Conservation (phyloP, 2,329 filamentous ascomycete genomes). For the Ceratocystis alfenasii region DNA sequence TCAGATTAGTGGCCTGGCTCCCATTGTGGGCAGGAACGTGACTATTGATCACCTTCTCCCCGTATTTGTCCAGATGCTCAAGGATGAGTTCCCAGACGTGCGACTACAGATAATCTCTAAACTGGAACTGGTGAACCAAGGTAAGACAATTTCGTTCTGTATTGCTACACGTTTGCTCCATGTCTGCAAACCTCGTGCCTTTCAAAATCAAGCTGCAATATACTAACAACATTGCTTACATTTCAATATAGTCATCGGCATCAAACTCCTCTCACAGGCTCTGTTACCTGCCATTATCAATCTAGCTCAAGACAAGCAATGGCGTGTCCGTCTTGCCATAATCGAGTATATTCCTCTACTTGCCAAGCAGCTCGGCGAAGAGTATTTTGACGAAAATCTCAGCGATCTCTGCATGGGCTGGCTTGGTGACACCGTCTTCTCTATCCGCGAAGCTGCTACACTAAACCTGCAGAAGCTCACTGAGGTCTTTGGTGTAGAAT, state of each 20-base stretch:
- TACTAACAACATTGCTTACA: background rate
- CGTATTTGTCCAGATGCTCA: constrained; percentile 99
- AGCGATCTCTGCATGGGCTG: constrained; percentile 95
- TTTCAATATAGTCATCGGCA: constrained; percentile 66
- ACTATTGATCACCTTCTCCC: constrained; percentile 66
- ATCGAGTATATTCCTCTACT: constrained; percentile 98
- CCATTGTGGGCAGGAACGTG: constrained; percentile 96
- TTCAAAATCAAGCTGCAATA: too few relatives aligned
- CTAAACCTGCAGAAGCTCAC: constrained; percentile 97
- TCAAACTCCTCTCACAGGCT: constrained; percentile 90
- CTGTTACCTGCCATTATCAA: constrained; percentile 95
- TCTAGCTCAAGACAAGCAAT: constrained; percentile 97
- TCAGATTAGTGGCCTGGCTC: constrained; percentile 91
- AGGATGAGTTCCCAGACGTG: constrained; percentile 97
- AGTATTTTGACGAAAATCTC: constrained; percentile 97
- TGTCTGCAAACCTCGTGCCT: background rate
- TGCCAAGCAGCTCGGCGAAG: constrained; percentile 85
- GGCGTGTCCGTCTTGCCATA: constrained; percentile 92
- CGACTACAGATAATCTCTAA: constrained; percentile 99
- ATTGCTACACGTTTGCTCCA: background rate
- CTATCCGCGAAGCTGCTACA: constrained; percentile 92
- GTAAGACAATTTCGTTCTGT: constrained; percentile 33
- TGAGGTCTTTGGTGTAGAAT: constrained; percentile 95
- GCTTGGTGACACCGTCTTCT: constrained; percentile 97
- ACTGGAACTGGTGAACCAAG: constrained; percentile 93